Evolutionary conservation across 2,329 filamentous ascomycete species (phyloP).

Genomic region (Aspergillus nomiae): DNA sequence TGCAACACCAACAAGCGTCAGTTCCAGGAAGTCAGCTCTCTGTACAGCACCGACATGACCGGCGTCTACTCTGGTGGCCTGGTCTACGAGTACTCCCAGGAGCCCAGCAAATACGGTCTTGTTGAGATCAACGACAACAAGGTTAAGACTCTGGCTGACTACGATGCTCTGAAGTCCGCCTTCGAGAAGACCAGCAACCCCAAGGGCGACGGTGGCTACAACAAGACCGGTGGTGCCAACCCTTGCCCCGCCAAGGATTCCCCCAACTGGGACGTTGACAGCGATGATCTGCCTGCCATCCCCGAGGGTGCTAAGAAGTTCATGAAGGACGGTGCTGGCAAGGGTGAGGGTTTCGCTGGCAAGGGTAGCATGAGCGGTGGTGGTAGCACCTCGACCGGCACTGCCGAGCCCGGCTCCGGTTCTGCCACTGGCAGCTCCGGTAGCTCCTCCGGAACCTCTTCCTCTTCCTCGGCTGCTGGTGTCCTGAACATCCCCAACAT

Average conservation of each 20-base stretch:
- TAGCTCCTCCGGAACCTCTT: conserved; percentile 35
- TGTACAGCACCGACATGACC: conserved; percentile 85
- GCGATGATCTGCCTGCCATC: conserved; percentile 58
- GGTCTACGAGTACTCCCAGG: conserved; percentile 93
- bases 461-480: conserved; percentile 38
- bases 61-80: conserved; percentile 91
- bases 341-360: conserved; percentile 58
- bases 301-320: conserved; percentile 58
- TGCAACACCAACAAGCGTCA: conserved; percentile 80
- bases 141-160: conserved; percentile 65
- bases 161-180: conserved; percentile 56
- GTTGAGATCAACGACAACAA: conserved; percentile 63
- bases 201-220: conserved; percentile 61
- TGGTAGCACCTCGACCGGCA: conserved; percentile 52
- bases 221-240: conserved; percentile 54
- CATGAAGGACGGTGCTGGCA: conserved; percentile 61
- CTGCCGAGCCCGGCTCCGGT: conserved; percentile 54
- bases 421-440: conserved; percentile 22
- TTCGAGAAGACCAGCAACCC: conserved; percentile 55
- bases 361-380: conserved; percentile 58
- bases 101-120: conserved; percentile 78
- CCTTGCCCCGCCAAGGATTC: conserved; percentile 55
- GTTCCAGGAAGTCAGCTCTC: conserved; percentile 75
- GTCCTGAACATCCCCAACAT: conserved; percentile 49
- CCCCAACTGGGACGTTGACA: conserved; percentile 59